Evolutionary conservation across 108 stramenopile genomes (phyloP).

Genomic region (Pseudonitzschia multiseries): DNA sequence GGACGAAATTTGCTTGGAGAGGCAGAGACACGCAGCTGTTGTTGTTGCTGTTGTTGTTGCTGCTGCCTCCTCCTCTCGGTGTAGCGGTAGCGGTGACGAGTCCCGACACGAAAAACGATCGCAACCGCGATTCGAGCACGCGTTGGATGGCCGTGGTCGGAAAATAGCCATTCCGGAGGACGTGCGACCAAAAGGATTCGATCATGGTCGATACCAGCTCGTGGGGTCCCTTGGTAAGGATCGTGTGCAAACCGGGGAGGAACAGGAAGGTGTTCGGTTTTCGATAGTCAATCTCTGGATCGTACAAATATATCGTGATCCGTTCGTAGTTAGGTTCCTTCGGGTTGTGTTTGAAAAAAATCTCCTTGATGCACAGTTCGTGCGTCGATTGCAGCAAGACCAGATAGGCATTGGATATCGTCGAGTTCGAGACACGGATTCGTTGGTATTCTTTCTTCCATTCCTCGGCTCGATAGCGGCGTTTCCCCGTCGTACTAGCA

Average conservation of each 20-base stretch:
- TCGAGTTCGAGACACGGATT: constrained; percentile 43
- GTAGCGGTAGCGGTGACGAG: neutral
- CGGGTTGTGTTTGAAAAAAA: constrained; percentile 35
- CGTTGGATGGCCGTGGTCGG: constrained; percentile 37
- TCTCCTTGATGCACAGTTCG: constrained; percentile 30
- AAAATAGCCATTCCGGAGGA: constrained; percentile 52
- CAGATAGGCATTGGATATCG: constrained; percentile 53
- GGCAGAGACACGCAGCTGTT: constrained; percentile 8
- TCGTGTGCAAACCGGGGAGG: constrained; percentile 36
- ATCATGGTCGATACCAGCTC: constrained; percentile 47
- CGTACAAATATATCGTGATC: constrained; percentile 58
- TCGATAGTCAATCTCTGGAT: constrained; percentile 33
- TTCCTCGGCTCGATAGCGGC: constrained; percentile 37
- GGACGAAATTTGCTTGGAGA: constrained; percentile 61
- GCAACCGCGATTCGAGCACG: constrained; percentile 26
- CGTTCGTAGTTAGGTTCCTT: constrained; percentile 53
- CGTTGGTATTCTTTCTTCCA: constrained; percentile 49
- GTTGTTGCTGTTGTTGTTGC: neutral
- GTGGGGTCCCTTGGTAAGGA: constrained; percentile 28
- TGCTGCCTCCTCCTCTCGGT: neutral
- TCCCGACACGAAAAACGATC: constrained; percentile 39
- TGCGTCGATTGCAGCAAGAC: constrained; percentile 38
- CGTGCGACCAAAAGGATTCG: constrained; percentile 46
- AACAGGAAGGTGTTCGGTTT: constrained; percentile 43
- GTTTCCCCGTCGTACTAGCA: neutral